Evolutionary conservation across 495 filamentous ascomycete genomes (phyloP), one percentile per base, ranked within the genome.

Genomic region (Hypoxylon lienhwacheense): DNA sequence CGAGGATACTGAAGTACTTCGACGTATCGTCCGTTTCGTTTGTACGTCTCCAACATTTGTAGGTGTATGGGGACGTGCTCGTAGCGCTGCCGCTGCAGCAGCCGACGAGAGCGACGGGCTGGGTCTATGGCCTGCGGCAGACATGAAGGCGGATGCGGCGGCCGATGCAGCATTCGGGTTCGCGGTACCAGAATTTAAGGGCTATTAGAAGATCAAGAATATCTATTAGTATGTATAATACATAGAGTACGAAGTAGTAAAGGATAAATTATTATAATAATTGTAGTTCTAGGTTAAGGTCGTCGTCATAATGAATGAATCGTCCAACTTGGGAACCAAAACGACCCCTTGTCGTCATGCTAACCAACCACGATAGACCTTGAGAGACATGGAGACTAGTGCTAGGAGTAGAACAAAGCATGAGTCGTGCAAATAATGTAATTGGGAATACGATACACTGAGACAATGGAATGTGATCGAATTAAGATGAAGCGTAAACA

Each of bases 81-180:
- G 82, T 33, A 96, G 76, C 14, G 91, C 91, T 14, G 91, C 83
- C 6, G 89, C 89, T 2, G 91, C 91, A 5, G 91, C 91, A 5
- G 91, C 87, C 21, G 85, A 84, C 14, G 91, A 93, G 21, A 96
- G 78, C n/a, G 73, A 16, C 32, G 63, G 74, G 63, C 81, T 81
- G 39, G 84, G 59, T 7, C 61, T 65, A n/a, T 63, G 59, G 81
- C 28, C 82, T 71, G 70, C 81, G 79, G 61, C 83, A 81, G 55
- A 78, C 51, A 86, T 80, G 73, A 92, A 95, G 51, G 90, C 91
- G 73, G 86, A 82, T 58, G 80, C 81, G 42, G 91, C 91, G 48
- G 90, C 90, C 25, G 83, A 81, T 21, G 89, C 77, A 22, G 86
- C 86, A 51, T 85, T 83, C 36, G 88, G 81, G 62, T 85, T 83